A percentile compares a stretch with the other conserved stretches of the same genome.
Conservation (phyloP, 192 early-diverging fungal species). For the Pecoramyces ruminantium region DNA sequence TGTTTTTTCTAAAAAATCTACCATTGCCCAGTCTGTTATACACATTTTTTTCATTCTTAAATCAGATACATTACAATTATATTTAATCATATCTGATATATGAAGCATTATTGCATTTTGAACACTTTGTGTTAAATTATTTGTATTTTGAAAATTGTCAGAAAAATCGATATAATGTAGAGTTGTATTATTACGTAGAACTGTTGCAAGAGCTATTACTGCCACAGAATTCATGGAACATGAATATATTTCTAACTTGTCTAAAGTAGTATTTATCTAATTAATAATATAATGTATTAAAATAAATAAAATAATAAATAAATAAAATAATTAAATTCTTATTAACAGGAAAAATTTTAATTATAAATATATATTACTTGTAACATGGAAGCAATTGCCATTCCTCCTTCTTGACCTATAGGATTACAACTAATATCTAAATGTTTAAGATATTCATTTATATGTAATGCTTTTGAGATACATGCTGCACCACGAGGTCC, state of each 20-base stretch:
- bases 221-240: background rate
- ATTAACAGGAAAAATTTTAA: too few relatives aligned
- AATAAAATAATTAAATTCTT: too few relatives aligned
- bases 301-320: too few relatives aligned
- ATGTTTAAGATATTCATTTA: background rate
- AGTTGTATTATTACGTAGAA: background rate
- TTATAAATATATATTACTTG: too few relatives aligned
- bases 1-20: background rate
- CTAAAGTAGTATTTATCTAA: background rate
- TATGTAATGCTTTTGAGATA: background rate
- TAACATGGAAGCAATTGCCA: background rate
- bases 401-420: background rate
- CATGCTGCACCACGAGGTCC: background rate
- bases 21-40: background rate
- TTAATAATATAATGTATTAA: too few relatives aligned
- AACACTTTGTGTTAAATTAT: background rate
- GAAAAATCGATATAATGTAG: background rate
- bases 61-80: background rate
- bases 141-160: background rate
- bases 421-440: background rate
- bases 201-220: background rate
- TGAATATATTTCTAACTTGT: background rate
- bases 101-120: background rate
- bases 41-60: background rate
- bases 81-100: background rate